phyloP scores from a whole-genome alignment of 202 grass and related monocot species.

The Musa balbisiana region DNA sequence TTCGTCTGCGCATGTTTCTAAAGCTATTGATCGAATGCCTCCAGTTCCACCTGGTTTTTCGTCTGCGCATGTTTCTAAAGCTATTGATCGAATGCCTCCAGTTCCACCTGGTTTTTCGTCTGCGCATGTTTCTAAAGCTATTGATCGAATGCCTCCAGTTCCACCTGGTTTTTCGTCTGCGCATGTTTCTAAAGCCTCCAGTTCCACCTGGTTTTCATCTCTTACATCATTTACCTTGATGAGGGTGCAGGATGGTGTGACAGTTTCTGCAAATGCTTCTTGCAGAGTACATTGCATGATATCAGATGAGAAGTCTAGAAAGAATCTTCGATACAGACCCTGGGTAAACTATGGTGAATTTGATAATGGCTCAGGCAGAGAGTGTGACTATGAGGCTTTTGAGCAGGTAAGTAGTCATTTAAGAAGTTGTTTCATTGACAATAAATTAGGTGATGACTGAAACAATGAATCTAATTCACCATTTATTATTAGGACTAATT shows the following conservation, averaged over 20 bases:
- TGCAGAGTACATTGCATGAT: not conserved
- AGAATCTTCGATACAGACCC: not conserved
- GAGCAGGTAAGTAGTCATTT: constrained; percentile 20
- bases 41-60: too few relatives aligned
- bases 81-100: constrained; percentile 1
- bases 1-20: too few relatives aligned
- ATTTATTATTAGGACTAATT: not conserved
- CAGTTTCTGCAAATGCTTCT: constrained; percentile 1
- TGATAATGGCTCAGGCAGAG: not conserved
- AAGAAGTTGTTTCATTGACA: not conserved
- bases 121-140: too few relatives aligned
- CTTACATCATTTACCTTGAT: constrained; percentile 28
- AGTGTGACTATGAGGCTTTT: not conserved
- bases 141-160: too few relatives aligned
- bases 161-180: too few relatives aligned
- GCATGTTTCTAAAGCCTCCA: not conserved
- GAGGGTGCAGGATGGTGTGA: constrained; percentile 12
- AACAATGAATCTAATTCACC: not conserved
- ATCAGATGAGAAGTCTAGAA: too few relatives aligned
- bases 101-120: constrained; percentile 21
- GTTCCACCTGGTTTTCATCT: constrained; percentile 30
- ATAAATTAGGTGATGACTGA: not conserved
- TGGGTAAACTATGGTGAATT: constrained; percentile 1
- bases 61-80: not conserved
- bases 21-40: too few relatives aligned